Conservation (phyloP, 371 early-diverging fungal species). For the Chytridium lagenaria region DNA sequence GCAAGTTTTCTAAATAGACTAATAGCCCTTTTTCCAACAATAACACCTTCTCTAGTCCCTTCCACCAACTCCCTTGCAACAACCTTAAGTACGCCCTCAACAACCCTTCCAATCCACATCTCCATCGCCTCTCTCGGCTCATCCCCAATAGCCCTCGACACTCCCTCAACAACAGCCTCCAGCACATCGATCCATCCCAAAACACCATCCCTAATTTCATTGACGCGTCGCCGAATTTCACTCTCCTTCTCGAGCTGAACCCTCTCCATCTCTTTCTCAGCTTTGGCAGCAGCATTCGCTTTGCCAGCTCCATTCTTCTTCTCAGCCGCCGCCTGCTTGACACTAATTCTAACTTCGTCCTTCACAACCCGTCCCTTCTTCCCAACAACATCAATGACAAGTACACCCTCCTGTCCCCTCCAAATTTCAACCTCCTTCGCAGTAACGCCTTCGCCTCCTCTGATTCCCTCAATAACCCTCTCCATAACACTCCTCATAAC, state of each 20-base stretch:
- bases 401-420: constrained; percentile 70
- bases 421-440: too few species aligned
- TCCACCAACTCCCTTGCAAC: constrained; percentile 53
- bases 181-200: constrained; percentile 69
- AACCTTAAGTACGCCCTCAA: constrained; percentile 41
- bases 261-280: constrained; percentile 80
- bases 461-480: constrained; percentile 26
- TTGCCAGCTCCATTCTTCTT: constrained; percentile 27
- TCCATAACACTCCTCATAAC: constrained; percentile 36
- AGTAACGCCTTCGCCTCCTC: too few species aligned
- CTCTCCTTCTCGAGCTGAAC: constrained; percentile 79
- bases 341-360: constrained; percentile 29
- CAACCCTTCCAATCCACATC: constrained; percentile 53
- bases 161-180: constrained; percentile 69
- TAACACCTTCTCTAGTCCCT: constrained; percentile 49
- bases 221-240: constrained; percentile 71
- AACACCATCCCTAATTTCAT: constrained; percentile 57
- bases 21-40: constrained; percentile 65
- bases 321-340: constrained; percentile 58
- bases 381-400: constrained; percentile 67
- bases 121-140: constrained; percentile 55
- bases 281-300: constrained; percentile 69
- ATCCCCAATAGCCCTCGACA: constrained; percentile 54
- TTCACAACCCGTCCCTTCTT: constrained; percentile 71
- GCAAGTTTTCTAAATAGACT: constrained; percentile 62